Conservation (phyloP, 192 early-diverging fungal species). For the Podila verticillata region DNA sequence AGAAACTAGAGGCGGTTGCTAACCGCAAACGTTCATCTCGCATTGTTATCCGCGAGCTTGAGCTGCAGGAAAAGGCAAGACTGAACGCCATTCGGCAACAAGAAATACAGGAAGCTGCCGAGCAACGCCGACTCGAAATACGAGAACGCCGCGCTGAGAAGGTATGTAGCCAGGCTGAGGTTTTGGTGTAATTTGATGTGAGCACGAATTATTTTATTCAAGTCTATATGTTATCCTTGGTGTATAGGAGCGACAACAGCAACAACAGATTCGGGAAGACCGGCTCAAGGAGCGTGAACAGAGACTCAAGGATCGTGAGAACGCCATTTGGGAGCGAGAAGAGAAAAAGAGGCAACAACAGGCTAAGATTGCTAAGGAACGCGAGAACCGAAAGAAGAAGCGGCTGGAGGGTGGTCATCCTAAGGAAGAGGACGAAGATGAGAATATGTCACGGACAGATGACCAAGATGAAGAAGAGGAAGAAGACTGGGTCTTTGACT, state of each 20-base stretch:
- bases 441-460: constrained; percentile 10
- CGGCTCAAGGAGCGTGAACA: constrained; percentile 42
- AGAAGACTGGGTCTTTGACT: constrained; percentile 61
- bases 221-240: neutral
- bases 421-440: constrained; percentile 19
- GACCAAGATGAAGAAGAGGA: constrained; percentile 48
- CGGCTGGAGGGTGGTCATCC: constrained; percentile 27
- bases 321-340: constrained; percentile 46
- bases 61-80: constrained; percentile 59
- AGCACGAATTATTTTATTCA: neutral
- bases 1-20: constrained; percentile 62
- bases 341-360: constrained; percentile 41
- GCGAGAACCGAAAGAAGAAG: constrained; percentile 36
- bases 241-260: constrained; percentile 27
- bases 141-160: constrained; percentile 37
- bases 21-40: constrained; percentile 72
- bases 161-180: neutral
- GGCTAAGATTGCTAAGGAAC: constrained; percentile 47
- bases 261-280: constrained; percentile 31
- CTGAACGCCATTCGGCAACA: constrained; percentile 30
- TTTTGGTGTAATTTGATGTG: neutral
- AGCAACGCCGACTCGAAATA: constrained; percentile 30
- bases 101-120: constrained; percentile 17
- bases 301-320: constrained; percentile 46
- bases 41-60: constrained; percentile 67